Conservation (phyloP, 441 rosid genomes). For the Manihot esculenta region DNA sequence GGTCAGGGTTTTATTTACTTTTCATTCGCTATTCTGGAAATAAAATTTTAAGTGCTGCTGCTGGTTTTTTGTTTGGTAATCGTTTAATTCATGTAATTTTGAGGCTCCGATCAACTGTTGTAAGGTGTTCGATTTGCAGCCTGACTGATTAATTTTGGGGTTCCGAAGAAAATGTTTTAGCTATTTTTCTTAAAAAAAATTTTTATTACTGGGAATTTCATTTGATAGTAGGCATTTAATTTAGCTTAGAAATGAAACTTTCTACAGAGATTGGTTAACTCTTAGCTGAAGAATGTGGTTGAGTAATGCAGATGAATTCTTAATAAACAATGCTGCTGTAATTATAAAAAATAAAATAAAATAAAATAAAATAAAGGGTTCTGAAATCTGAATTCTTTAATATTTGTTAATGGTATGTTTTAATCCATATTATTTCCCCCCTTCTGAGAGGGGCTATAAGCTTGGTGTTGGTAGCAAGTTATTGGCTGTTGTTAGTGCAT, state of each 20-base stretch:
- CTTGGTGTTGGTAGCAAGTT: not conserved
- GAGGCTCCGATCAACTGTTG: not conserved
- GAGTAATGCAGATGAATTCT: not conserved
- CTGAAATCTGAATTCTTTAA: no score
- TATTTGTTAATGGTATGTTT: no score
- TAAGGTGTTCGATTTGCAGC: not conserved
- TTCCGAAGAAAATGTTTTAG: not conserved
- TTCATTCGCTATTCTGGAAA: no score
- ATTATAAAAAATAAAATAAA: not conserved
- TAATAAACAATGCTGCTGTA: not conserved
- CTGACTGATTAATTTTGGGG: not conserved
- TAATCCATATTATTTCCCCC: no score
- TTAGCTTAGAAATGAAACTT: no score
- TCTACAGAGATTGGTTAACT: not conserved
- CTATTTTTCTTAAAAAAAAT: not conserved
- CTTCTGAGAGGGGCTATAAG: no score
- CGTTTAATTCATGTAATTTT: not conserved
- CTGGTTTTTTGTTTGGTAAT: no score
- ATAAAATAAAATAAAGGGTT: no score
- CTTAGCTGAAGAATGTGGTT: not conserved
- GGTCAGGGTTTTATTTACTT: not conserved
- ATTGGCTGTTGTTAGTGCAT: not conserved
- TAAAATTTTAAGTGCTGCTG: no score
- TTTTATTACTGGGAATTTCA: not conserved
- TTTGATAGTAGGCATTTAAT: not conserved